Percentiles rank a stretch among this genome's conserved stretches.
phyloP scores from a whole-genome alignment of 805 yeast species.

The Schwanniomyces pseudopolymorphus region DNA sequence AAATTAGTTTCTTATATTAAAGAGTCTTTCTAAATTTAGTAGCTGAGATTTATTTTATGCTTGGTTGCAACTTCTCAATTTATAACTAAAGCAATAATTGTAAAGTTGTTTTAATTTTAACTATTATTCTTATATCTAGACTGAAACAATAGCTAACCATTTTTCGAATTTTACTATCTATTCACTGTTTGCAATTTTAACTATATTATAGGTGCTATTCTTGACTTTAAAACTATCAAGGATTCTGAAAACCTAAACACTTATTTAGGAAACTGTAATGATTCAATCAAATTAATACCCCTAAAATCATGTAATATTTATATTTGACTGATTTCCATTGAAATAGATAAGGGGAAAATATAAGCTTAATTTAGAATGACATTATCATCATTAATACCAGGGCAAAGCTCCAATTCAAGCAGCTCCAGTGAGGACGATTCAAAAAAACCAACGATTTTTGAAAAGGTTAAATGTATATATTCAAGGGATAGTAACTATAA shows the following conservation, averaged over 20 bases:
- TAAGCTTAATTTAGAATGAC: no score
- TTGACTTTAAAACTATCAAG: background rate
- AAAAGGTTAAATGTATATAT: constrained; percentile 26
- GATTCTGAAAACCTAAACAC: background rate
- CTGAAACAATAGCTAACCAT: background rate
- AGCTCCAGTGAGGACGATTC: background rate
- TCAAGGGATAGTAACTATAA: constrained; percentile 15
- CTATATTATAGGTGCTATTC: background rate
- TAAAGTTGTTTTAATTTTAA: background rate
- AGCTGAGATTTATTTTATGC: background rate
- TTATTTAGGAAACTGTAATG: background rate
- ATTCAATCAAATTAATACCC: background rate
- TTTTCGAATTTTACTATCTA: no score
- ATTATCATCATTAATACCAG: background rate
- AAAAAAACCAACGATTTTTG: constrained; percentile 21
- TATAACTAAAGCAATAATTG: background rate
- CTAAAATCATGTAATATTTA: background rate
- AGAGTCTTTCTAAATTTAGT: background rate
- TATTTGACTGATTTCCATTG: no score
- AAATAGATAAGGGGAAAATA: no score
- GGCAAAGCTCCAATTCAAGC: background rate
- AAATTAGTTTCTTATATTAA: no score
- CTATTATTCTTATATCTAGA: background rate
- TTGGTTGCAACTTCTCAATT: background rate
- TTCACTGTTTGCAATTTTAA: no score